Evolutionary conservation across 2,329 filamentous ascomycete species (phyloP), one percentile per base, ranked within the genome.

Genomic region (Scytalidium lignicola): DNA sequence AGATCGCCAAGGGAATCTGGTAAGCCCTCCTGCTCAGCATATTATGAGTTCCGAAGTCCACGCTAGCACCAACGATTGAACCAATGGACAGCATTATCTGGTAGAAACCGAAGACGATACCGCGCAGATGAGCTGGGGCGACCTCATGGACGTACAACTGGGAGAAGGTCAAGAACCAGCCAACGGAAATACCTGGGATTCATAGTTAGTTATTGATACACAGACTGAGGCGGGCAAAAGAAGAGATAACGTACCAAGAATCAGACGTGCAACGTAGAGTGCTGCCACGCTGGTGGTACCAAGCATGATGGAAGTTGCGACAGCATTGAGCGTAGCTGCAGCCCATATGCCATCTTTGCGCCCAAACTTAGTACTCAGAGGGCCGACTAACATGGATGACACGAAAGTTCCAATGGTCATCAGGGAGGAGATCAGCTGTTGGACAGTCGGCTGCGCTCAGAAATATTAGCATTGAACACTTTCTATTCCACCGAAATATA

Each of bases 351-450:
- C 74, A 1, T 62, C 59, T 32, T 65, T 67, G 47, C 74, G 71
- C 22, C 74, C 74, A 41, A 75, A 73, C 53, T 67, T 73, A 49
- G 69, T 62, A 5, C 71, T 70, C 52, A 78, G 76, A 1, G 67
- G 56, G 6, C 74, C 74, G 1, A 74, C 72, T 8, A 70, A 61
- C 4, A 76, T 67, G 0, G 74, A 74, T 2, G 73, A 75, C 12
- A 76, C 49, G 53, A 77, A 76, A 2, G 72, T 70, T 2, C 74
- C 74, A 3, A 78, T 64, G 2, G 72, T 77, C 17, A 78, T 61
- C 3, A 78, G 65, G 2, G 73, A 76, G 19, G 70, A 70, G 54
- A 78, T 76, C 1, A 78, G 67, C 54, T 73, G 71, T 55, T 78
- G 74, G 17, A 76, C 74, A 0, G 72, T 75, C 19, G 69, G 69